A percentile compares a stretch with the other conserved stretches of the same genome.
These are phyloP conservation scores for Amanita rubescens DNA, from an alignment of 768 basidiomycete species.

Conservation along the genomic window DNA sequence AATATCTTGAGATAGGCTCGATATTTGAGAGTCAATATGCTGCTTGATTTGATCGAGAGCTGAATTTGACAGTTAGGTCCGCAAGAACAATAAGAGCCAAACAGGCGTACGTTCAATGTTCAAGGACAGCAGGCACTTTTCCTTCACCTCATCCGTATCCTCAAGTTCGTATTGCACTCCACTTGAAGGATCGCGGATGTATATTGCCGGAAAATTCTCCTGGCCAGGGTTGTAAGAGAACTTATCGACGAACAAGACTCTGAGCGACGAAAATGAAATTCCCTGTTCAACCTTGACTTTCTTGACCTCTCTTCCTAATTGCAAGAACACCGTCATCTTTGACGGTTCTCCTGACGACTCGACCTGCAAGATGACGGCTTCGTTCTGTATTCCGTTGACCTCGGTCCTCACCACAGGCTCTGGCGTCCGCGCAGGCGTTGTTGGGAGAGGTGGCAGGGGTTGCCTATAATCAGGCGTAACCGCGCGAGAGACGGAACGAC, in stretches of 20 bases:
- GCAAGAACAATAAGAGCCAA: background rate
- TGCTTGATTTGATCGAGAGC: slow-evolving; percentile 98
- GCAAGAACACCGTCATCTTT: slow-evolving; percentile 73
- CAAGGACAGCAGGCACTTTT: slow-evolving; percentile 80
- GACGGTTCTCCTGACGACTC: slow-evolving; percentile 21
- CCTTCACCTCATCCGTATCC: slow-evolving; percentile 86
- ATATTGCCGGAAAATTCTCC: slow-evolving; percentile 93
- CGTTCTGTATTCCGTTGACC: slow-evolving; percentile 2
- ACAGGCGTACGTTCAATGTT: slow-evolving; percentile 91
- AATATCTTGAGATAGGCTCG: slow-evolving; percentile 76
- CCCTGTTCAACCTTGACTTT: slow-evolving; percentile 68
- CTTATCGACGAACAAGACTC: slow-evolving; percentile 88
- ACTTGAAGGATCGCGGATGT: slow-evolving; percentile 86
- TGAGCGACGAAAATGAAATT: slow-evolving; percentile 64
- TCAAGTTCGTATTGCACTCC: slow-evolving; percentile 96
- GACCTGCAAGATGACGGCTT: background rate
- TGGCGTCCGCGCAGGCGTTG: slow-evolving; percentile 34
- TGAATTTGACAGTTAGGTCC: slow-evolving; percentile 24
- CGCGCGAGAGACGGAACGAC: slow-evolving; percentile 22
- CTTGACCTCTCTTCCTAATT: slow-evolving; percentile 87
- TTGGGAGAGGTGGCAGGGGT: slow-evolving; percentile 42
- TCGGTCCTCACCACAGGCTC: slow-evolving; percentile 22
- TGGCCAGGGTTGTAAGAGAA: slow-evolving; percentile 91
- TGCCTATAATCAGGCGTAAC: slow-evolving; percentile 35
- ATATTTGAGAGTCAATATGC: slow-evolving; percentile 91